phyloP scores from a whole-genome alignment of 2,329 filamentous ascomycete species.

The Nemania serpens region DNA sequence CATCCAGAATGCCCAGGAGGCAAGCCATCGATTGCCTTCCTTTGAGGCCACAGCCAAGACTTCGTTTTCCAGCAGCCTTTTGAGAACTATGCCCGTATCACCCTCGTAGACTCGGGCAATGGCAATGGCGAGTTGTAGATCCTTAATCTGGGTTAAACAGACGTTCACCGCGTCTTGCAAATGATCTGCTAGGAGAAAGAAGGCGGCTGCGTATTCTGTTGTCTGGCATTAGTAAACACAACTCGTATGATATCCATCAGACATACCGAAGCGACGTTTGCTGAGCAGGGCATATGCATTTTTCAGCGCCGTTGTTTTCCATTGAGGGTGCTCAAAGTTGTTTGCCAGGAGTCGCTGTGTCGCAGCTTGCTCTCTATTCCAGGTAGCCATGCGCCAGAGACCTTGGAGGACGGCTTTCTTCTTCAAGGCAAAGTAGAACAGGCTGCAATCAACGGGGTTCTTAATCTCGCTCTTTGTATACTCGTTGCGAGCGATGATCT shows the following conservation, averaged over 20 bases:
- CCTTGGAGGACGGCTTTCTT: slow-evolving; percentile 92
- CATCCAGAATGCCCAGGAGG: slow-evolving; percentile 96
- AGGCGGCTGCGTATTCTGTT: slow-evolving; percentile 88
- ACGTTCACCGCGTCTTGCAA: slow-evolving; percentile 85
- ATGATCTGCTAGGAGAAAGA: slow-evolving; percentile 89
- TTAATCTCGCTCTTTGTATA: slow-evolving; percentile 87
- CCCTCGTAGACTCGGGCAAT: slow-evolving; percentile 88
- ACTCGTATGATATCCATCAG: not conserved
- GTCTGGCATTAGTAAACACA: slow-evolving; percentile 1
- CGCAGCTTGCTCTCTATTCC: slow-evolving; percentile 82
- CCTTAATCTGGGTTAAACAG: slow-evolving; percentile 83
- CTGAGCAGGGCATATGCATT: slow-evolving; percentile 96
- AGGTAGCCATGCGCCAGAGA: slow-evolving; percentile 91
- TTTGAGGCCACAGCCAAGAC: slow-evolving; percentile 77
- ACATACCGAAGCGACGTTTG: slow-evolving; percentile 79
- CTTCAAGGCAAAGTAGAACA: slow-evolving; percentile 87
- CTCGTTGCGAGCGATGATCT: slow-evolving; percentile 88
- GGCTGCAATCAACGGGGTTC: slow-evolving; percentile 86
- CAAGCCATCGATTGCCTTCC: slow-evolving; percentile 89
- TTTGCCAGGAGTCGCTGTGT: slow-evolving; percentile 84
- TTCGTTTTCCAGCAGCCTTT: slow-evolving; percentile 76
- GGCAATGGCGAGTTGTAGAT: slow-evolving; percentile 87
- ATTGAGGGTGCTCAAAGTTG: slow-evolving; percentile 85
- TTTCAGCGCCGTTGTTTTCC: slow-evolving; percentile 88
- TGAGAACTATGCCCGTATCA: slow-evolving; percentile 75